Evolutionary conservation across 495 filamentous ascomycete species (phyloP).

Genomic region (Trypethelium eluteriae): DNA sequence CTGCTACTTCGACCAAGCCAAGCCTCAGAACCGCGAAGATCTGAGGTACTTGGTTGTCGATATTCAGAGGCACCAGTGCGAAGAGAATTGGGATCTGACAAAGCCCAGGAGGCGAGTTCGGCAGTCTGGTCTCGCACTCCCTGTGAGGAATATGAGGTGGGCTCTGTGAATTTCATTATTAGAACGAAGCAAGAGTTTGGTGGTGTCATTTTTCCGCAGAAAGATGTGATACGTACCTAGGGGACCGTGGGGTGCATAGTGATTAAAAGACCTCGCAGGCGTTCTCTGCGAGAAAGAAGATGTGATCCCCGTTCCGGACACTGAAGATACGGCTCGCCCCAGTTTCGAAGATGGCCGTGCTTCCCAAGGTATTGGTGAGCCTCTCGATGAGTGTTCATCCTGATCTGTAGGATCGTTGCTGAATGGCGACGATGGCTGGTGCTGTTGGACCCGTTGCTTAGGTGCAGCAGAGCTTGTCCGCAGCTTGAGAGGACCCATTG

Average conservation of each 20-base stretch:
- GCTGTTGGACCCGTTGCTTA: conserved; percentile 23
- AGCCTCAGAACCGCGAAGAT: conserved; percentile 12
- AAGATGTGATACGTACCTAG: conserved; percentile 45
- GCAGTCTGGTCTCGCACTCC: conserved; percentile 85
- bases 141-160: conserved; percentile 60
- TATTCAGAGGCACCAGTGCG: conserved; percentile 27
- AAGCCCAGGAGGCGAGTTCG: conserved; percentile 77
- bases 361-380: background rate
- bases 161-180: conserved; percentile 48
- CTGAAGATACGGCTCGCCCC: conserved; percentile 20
- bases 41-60: conserved; percentile 19
- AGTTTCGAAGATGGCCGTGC: background rate
- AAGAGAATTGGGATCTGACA: conserved; percentile 53
- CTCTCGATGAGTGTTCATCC: conserved; percentile 18
- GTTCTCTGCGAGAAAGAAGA: conserved; percentile 52
- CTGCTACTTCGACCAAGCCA: conserved; percentile 13
- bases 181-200: conserved; percentile 5
- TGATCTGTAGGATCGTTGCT: conserved; percentile 23
- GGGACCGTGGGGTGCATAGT: conserved; percentile 59
- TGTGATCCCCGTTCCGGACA: conserved; percentile 25
- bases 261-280: conserved; percentile 70
- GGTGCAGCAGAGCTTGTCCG: conserved; percentile 13
- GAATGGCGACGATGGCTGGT: conserved; percentile 23
- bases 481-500: conserved; percentile 11
- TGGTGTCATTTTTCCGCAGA: conserved; percentile 13